phyloP scores from a whole-genome alignment of 352 stramenopile genomes.

The Blastocystis sp. region DNA sequence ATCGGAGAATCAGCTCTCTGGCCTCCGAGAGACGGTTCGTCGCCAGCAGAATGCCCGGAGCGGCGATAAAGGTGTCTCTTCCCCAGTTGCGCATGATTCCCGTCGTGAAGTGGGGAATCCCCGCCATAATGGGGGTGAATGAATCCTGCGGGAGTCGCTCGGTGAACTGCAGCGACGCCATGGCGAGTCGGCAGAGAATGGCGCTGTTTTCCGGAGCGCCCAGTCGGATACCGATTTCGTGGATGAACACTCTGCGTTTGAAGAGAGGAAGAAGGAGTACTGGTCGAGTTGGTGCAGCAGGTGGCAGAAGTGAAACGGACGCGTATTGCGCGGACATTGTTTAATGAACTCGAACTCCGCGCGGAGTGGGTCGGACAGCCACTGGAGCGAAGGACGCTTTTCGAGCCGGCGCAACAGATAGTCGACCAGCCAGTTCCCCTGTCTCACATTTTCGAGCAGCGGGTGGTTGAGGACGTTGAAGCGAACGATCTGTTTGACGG shows the following conservation, averaged over 20 bases:
- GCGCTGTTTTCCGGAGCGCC: not conserved
- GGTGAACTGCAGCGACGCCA: constrained; percentile 46
- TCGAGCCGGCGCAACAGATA: constrained; percentile 28
- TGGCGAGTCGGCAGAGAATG: not conserved
- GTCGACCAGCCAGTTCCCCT: constrained; percentile 57
- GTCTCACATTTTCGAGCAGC: constrained; percentile 52
- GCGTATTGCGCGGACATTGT: constrained; percentile 1
- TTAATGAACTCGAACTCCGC: constrained; percentile 42
- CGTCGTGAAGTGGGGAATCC: constrained; percentile 55
- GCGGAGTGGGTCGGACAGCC: not conserved
- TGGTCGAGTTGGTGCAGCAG: not conserved
- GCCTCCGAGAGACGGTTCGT: constrained; percentile 55
- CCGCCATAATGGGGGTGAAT: not conserved
- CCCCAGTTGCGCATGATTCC: constrained; percentile 60
- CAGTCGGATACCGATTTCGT: not conserved
- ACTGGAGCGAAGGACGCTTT: not conserved
- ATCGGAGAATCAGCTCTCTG: constrained; percentile 25
- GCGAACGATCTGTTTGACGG: constrained; percentile 20
- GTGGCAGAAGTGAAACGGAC: constrained; percentile 44
- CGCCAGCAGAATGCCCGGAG: constrained; percentile 52
- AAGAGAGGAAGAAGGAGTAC: not conserved
- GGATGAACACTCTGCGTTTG: constrained; percentile 10
- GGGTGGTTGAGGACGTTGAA: constrained; percentile 56
- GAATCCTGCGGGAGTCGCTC: not conserved
- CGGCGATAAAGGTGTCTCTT: constrained; percentile 60